phyloP scores from a whole-genome alignment of 805 yeast species.

The Ogataea paradorogensis region DNA sequence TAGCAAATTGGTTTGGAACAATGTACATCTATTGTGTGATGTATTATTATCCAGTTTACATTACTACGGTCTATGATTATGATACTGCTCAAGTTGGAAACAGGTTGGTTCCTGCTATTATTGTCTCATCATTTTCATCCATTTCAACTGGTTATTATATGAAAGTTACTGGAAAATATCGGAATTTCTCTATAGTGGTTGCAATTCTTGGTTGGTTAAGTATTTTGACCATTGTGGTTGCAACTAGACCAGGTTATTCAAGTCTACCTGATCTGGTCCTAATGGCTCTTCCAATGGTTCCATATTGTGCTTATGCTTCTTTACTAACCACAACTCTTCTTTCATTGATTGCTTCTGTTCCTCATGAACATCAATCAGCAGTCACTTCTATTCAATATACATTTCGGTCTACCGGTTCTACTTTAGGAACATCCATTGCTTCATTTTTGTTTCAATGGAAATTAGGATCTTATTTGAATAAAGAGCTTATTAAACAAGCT shows the following conservation, averaged over 20 bases:
- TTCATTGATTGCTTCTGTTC: conserved; percentile 71
- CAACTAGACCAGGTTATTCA: conserved; percentile 24
- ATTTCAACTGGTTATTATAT: conserved; percentile 63
- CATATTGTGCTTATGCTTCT: conserved; percentile 55
- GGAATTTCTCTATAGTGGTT: conserved; percentile 41
- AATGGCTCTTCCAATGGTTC: conserved; percentile 42
- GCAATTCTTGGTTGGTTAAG: conserved; percentile 48
- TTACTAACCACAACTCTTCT: conserved; percentile 64
- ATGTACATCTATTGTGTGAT: conserved; percentile 45
- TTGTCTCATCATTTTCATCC: conserved; percentile 57
- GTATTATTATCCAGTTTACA: conserved; percentile 62
- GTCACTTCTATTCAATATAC: conserved; percentile 67
- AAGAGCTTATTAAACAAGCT: conserved; percentile 32
- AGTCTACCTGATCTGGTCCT: conserved; percentile 36
- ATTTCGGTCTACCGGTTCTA: conserved; percentile 64
- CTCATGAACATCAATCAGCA: conserved; percentile 61
- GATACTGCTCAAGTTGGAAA: conserved; percentile 57
- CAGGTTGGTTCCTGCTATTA: conserved; percentile 58
- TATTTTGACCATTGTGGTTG: conserved; percentile 20
- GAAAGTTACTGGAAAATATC: conserved; percentile 62
- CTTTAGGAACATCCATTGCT: conserved; percentile 61
- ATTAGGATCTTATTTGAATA: conserved; percentile 32
- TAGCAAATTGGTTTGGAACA: conserved; percentile 60
- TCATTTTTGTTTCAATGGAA: conserved; percentile 58
- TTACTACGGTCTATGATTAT: conserved; percentile 51